Conservation (phyloP, 179 eudicot genomes). For the Beta corolliflora region DNA sequence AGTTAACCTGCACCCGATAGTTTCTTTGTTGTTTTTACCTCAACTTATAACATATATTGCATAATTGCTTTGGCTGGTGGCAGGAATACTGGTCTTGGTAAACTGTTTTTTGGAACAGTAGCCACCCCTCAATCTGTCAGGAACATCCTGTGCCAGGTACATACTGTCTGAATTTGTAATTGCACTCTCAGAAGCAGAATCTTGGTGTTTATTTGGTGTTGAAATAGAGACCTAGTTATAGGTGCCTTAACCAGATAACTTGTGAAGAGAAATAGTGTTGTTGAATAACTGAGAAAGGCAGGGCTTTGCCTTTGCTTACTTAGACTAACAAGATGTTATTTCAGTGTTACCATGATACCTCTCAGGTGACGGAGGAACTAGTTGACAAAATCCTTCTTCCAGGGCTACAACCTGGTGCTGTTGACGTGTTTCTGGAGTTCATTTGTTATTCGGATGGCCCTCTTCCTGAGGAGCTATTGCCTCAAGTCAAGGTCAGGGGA, state of each 20-base stretch:
- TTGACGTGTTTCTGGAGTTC: constrained; percentile 92
- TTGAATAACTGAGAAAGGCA: not conserved
- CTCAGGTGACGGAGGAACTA: constrained; percentile 93
- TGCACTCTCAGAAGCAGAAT: too few species aligned
- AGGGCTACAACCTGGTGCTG: constrained; percentile 96
- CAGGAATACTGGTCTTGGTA: constrained; percentile 85
- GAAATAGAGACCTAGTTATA: not conserved
- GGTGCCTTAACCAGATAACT: not conserved
- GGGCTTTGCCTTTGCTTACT: not conserved
- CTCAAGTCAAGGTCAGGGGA: constrained; percentile 76
- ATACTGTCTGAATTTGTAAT: not conserved
- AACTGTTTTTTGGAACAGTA: constrained; percentile 65
- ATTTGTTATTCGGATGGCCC: constrained; percentile 96
- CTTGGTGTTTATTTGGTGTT: too few species aligned
- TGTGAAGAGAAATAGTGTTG: not conserved
- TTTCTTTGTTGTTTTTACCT: not conserved
- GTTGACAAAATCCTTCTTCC: constrained; percentile 85
- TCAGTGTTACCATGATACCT: constrained; percentile 90
- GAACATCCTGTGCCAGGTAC: constrained; percentile 90
- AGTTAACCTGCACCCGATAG: not conserved
- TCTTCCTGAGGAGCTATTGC: constrained; percentile 92
- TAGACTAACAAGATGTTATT: constrained; percentile 34
- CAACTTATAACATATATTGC: not conserved
- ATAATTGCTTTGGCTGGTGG: constrained; percentile 23
- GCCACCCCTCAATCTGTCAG: constrained; percentile 80